phyloP scores from a whole-genome alignment of 805 yeast species.

The Cyberlindnera amylophila region DNA sequence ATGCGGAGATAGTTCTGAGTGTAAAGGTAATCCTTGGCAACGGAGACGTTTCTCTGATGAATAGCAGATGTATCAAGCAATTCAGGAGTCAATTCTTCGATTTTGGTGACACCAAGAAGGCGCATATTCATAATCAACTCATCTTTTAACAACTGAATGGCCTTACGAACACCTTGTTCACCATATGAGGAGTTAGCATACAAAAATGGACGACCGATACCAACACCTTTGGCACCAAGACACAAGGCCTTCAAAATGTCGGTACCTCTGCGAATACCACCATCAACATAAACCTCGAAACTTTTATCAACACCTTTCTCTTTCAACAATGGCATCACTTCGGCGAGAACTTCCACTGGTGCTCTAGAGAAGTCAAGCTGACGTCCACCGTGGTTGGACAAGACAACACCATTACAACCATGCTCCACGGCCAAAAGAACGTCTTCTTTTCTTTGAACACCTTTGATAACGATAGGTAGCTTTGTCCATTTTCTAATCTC shows the following conservation, averaged over 20 bases:
- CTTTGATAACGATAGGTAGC: slow-evolving; percentile 71
- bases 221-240: slow-evolving; percentile 68
- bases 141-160: slow-evolving; percentile 58
- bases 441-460: slow-evolving; percentile 82
- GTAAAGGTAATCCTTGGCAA: slow-evolving; percentile 55
- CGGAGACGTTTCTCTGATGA: slow-evolving; percentile 36
- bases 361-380: slow-evolving; percentile 83
- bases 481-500: slow-evolving; percentile 53
- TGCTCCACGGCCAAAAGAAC: slow-evolving; percentile 66
- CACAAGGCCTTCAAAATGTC: slow-evolving; percentile 65
- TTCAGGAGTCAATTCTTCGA: slow-evolving; percentile 56
- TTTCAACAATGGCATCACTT: slow-evolving; percentile 51
- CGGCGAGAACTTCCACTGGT: slow-evolving; percentile 71
- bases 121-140: slow-evolving; percentile 79
- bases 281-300: slow-evolving; percentile 60
- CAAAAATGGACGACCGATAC: slow-evolving; percentile 63
- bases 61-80: slow-evolving; percentile 55
- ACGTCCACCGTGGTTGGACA: slow-evolving; percentile 89
- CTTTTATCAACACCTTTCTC: slow-evolving; percentile 43
- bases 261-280: slow-evolving; percentile 67
- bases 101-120: slow-evolving; percentile 62
- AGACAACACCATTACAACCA: slow-evolving; percentile 74
- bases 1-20: slow-evolving; percentile 53
- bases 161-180: slow-evolving; percentile 57
- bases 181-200: slow-evolving; percentile 65